A percentile compares a stretch with the other conserved stretches of the same genome.
phyloP scores from a whole-genome alignment of 1,139 yeast genomes.

The Williopsis jadinii region DNA sequence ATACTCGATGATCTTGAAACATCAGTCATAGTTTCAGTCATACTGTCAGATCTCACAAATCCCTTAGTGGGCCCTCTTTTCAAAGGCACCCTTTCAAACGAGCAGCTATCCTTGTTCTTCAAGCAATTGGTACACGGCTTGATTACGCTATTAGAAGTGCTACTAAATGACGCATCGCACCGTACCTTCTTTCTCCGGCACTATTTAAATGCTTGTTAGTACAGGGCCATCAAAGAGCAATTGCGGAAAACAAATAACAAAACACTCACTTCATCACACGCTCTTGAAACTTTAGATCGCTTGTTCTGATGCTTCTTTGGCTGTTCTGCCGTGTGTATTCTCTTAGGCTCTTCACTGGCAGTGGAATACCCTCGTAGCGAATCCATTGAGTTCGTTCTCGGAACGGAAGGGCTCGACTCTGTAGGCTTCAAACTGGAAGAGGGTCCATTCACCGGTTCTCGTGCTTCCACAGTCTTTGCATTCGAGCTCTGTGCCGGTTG shows the following conservation, averaged over 20 bases:
- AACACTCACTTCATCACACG: slow-evolving; percentile 44
- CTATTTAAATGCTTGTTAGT: slow-evolving; percentile 1
- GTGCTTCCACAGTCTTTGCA: too few relatives aligned
- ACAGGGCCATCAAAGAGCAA: background rate
- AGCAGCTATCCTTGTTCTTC: slow-evolving; percentile 47
- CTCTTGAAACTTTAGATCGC: slow-evolving; percentile 60
- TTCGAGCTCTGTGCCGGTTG: too few relatives aligned
- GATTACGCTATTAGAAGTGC: slow-evolving; percentile 36
- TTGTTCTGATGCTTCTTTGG: slow-evolving; percentile 30
- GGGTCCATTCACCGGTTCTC: too few relatives aligned
- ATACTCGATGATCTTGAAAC: slow-evolving; percentile 14
- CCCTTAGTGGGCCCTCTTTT: slow-evolving; percentile 79
- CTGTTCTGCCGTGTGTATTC: slow-evolving; percentile 1
- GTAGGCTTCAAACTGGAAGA: too few relatives aligned
- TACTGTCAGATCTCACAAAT: slow-evolving; percentile 28
- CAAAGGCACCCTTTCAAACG: slow-evolving; percentile 61
- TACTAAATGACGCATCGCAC: slow-evolving; percentile 51
- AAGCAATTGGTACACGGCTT: slow-evolving; percentile 51
- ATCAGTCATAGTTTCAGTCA: slow-evolving; percentile 7
- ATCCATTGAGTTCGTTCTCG: too few relatives aligned
- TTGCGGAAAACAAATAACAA: background rate
- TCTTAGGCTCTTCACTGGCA: background rate
- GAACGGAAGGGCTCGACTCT: too few relatives aligned
- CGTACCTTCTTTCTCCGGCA: slow-evolving; percentile 58
- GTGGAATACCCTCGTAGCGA: background rate